Percentiles rank a stretch among this genome's conserved stretches.
These are phyloP conservation scores for Neltuma alba DNA, from an alignment of 306 rosid species.

Conservation along the genomic window DNA sequence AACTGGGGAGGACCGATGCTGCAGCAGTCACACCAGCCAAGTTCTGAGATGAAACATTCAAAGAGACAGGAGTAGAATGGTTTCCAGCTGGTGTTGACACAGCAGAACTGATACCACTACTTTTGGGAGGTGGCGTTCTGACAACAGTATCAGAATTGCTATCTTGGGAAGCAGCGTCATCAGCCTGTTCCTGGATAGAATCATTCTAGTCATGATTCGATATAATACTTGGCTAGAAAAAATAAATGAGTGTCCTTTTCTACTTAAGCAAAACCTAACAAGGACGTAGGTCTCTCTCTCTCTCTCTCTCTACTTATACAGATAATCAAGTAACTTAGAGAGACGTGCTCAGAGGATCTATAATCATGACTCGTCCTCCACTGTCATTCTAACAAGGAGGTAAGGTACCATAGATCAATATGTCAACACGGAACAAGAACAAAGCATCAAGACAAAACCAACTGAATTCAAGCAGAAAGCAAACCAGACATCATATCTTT, in stretches of 20 bases:
- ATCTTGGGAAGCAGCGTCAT: constrained; percentile 71
- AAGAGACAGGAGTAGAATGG: constrained; percentile 48
- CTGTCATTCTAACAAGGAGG: not conserved
- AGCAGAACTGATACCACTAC: constrained; percentile 51
- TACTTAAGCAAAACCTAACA: not conserved
- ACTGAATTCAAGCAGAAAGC: not conserved
- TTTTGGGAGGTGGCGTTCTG: constrained; percentile 73
- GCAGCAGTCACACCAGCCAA: constrained; percentile 47
- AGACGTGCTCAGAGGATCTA: not conserved
- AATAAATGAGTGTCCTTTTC: constrained; percentile 4
- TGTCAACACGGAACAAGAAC: not conserved
- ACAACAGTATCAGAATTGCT: constrained; percentile 54
- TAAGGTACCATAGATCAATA: constrained; percentile 14
- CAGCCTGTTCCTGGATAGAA: constrained; percentile 68
- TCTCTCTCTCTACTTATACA: not conserved
- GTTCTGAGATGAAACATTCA: constrained; percentile 53
- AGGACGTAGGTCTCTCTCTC: not conserved
- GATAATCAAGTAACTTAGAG: not conserved
- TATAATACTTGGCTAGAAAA: constrained; percentile 37
- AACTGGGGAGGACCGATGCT: constrained; percentile 46
- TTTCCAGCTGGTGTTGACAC: constrained; percentile 58
- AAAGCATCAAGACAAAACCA: not conserved
- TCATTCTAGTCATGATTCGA: constrained; percentile 45
- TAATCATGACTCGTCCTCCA: not conserved
- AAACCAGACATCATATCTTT: not conserved